Evolutionary conservation across 2,329 filamentous ascomycete genomes (phyloP), one percentile per base, ranked within the genome.

Genomic region (Akanthomyces muscarius): DNA sequence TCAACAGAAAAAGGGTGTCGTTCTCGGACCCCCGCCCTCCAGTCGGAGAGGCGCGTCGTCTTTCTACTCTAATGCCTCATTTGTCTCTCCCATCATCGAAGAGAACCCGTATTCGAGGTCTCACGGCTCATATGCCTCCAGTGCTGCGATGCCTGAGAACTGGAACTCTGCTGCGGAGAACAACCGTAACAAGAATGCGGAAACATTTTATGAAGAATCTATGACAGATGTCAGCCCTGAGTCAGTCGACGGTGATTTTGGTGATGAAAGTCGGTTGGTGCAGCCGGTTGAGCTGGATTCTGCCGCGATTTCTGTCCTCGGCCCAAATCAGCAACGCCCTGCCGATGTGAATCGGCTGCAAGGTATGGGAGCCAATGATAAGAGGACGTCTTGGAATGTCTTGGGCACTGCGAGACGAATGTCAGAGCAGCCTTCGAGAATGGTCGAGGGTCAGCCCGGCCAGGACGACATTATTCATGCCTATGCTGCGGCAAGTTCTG

Each of bases 11-110:
- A 78, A 80, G 67, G 86, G 82, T 65, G 77, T 81, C 16, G 83
- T 77, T 56, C 71, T 87, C 14, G 85, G 86, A 3, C 86, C 86
- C 21, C 86, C 86, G 0, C 86, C 86, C 3, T 85, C 82, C 14
- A 79, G 84, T 4, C 80, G 86, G 68, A 78, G 86, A 67, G 86
- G 85, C 1, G 81, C 80, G 33, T 88, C 86, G 0, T 86, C 86
- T 0, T 88, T 87, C 65, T 88, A 89, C 69, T 89, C 88, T 3
- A 84, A 81, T 66, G 76, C 80, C 14, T 89, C 88, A 0, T 88
- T 82, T 64, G 88, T 92, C 30, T 89, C 89, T 0, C 89, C 90
- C 0, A 92, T 93, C 60, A 88, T 87, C 0, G 90, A 92, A 72
- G 89, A 92, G 71, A 84, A 82, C 66, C 81, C 84, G 0, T 78